Evolutionary conservation across 2,329 filamentous ascomycete species (phyloP).

Genomic region (Penicillium sp.): DNA sequence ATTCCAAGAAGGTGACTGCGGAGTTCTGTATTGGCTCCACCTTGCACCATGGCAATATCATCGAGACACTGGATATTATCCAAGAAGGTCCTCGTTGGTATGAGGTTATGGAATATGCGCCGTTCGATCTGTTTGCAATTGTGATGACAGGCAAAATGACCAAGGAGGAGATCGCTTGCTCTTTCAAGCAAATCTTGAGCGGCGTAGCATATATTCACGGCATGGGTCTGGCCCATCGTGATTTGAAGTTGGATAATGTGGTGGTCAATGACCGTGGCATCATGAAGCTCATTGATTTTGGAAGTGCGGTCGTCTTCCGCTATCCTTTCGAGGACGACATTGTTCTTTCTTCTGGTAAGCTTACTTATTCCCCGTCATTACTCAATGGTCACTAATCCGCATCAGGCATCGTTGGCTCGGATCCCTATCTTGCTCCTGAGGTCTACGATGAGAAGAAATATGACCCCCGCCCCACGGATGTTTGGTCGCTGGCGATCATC

Average conservation of each 20-base stretch:
- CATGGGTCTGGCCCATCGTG: slow-evolving; percentile 90
- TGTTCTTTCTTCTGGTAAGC: slow-evolving; percentile 73
- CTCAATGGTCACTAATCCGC: slow-evolving; percentile 8
- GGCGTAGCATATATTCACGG: slow-evolving; percentile 92
- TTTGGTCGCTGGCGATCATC: slow-evolving; percentile 98
- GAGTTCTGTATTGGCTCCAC: slow-evolving; percentile 98
- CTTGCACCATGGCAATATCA: slow-evolving; percentile 94
- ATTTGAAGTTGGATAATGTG: slow-evolving; percentile 95
- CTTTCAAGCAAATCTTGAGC: slow-evolving; percentile 89
- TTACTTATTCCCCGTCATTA: background rate
- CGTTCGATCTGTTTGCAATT: slow-evolving; percentile 92
- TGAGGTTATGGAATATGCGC: slow-evolving; percentile 98
- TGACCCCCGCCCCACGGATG: slow-evolving; percentile 87
- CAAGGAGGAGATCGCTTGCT: slow-evolving; percentile 83
- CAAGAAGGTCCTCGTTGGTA: slow-evolving; percentile 94
- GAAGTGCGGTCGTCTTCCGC: slow-evolving; percentile 91
- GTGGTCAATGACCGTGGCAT: slow-evolving; percentile 95
- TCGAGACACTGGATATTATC: slow-evolving; percentile 94
- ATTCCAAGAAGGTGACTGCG: slow-evolving; percentile 95
- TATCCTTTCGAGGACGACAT: slow-evolving; percentile 94
- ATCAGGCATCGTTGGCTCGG: slow-evolving; percentile 73
- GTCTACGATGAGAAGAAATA: slow-evolving; percentile 93
- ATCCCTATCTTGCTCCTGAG: slow-evolving; percentile 94
- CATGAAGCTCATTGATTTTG: slow-evolving; percentile 99
- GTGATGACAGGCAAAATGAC: slow-evolving; percentile 99